phyloP scores from a whole-genome alignment of 768 basidiomycete genomes.

The Xanthoconium purpureum region DNA sequence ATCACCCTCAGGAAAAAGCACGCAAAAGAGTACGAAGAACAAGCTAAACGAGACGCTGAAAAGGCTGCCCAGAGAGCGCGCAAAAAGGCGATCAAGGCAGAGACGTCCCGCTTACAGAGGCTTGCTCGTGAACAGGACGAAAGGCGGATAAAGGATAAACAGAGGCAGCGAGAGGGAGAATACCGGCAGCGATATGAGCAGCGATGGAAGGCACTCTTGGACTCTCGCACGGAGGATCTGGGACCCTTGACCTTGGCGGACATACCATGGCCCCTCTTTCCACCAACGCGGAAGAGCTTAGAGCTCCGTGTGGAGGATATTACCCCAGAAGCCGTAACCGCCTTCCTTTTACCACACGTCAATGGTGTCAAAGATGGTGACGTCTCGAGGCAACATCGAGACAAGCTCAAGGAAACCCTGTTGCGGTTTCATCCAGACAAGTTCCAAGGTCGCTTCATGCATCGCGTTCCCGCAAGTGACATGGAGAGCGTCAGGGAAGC shows the following conservation, averaged over 20 bases:
- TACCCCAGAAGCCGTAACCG: conserved; percentile 50
- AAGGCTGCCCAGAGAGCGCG: conserved; percentile 51
- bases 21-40: conserved; percentile 62
- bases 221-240: conserved; percentile 23
- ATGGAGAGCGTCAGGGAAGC: conserved; percentile 51
- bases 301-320: conserved; percentile 45
- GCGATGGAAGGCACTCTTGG: conserved; percentile 54
- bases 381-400: conserved; percentile 47
- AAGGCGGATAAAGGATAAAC: conserved; percentile 47
- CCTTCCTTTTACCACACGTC: conserved; percentile 49
- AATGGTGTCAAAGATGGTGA: conserved; percentile 17
- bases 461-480: conserved; percentile 45
- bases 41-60: conserved; percentile 52
- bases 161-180: conserved; percentile 40
- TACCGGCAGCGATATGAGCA: conserved; percentile 54
- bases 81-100: conserved; percentile 51
- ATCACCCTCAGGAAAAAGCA: conserved; percentile 55
- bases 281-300: conserved; percentile 22
- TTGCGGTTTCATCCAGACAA: conserved; percentile 81
- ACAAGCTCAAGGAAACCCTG: conserved; percentile 63
- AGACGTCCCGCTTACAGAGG: conserved; percentile 50
- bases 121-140: conserved; percentile 51
- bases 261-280: conserved; percentile 71
- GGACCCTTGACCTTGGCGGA: conserved; percentile 46
- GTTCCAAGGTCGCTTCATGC: conserved; percentile 72